Evolutionary conservation across 805 yeast genomes (phyloP), one percentile per base, ranked within the genome.

Genomic region (Nakazawaea laoshanensis): DNA sequence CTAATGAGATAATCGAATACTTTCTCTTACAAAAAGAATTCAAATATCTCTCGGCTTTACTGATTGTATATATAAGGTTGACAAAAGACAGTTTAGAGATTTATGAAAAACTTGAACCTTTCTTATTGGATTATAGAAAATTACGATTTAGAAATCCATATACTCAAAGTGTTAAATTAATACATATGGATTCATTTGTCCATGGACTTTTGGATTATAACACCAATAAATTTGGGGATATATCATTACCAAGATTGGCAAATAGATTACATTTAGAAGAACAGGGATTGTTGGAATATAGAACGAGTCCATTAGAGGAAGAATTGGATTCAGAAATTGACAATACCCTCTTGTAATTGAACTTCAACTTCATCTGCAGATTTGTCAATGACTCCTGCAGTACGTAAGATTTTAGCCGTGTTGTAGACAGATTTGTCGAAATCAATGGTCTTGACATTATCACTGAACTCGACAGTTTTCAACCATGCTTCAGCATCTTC

Each of bases 401-500:
- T 61, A 38, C 64, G 55, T 44, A 85, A 64, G 7, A 77, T 67
- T 5, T 55, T 49, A 4, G 71, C 61, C 1, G 94, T 83, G 41
- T 74, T 72, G 9, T 72, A 64, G 7, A 81, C 67, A 24, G 55
- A 53, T 8, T 47, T 53, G 4, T 61, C 57, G 56, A 73, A 72
- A 35, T 82, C 70, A 12, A 68, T 50, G 2, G 58, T 52, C 0
- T 66, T 73, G 12, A 69, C 49, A 27, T 66, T 60, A 24, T 65
- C 55, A 41, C 58, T 49, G 55, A 86, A 87, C 42, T 62, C 47
- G 6, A 87, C 96, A 0, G 94, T 82, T 43, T 77, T 67, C 39
- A 80, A 61, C 96, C 96, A 87, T 39, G 72, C 80, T 16, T 62
- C 55, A 7, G 95, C 94, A 53, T 87, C 96, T 30, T 68, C 82